Base-by-base conservation (phyloP, 2,329 filamentous ascomycete species). In the Venturia nashicola region DNA sequence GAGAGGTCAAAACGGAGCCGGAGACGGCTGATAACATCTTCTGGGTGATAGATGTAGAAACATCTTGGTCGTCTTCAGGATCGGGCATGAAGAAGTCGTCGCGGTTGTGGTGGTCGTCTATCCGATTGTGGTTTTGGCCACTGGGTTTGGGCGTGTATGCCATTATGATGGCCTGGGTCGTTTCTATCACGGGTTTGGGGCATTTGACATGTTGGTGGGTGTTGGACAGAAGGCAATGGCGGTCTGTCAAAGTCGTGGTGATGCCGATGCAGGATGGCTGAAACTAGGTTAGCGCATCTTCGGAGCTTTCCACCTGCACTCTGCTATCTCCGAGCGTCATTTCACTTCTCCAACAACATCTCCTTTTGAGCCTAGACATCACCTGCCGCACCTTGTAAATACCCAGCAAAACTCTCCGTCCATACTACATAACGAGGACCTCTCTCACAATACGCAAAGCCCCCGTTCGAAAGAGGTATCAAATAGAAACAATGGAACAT, bases 1-100 rank as follows among this genome's bases (percentile, higher is more conserved):
- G 76, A 23, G 91, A 94, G 9, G 93, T 97, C 67, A 97, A 75
- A 65, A 99, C 77, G 76, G 92, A 97, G 65, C 94, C 94, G 63
- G 88, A 88, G 68, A 93, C 90, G 61, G 94, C 94, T 64, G 93
- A 96, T 63, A 96, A 75, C 94, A 99, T 99, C 79, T 93, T 94
- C 78, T 97, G 93, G 14, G 82, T 76, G 27, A 91, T 83, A 5
- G 92, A 64, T 14, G 23, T 39, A 16, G 34, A 36, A 5, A 62
- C 46, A 18, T 65, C 61, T 6, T 59, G 43, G 44, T 60, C 40
- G 42, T 65, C 40, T 23, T 51, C 61, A 2, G 18, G 23, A 2
- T 51, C 61, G 16, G 61, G 59, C 59, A 44, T 42, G 20, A 42
- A 42, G 59, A 42, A 60, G 5, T 60, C 59, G 36, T 60, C 39